phyloP scores from a whole-genome alignment of 352 stramenopile genomes.

The Globisporangium apiculatum region DNA sequence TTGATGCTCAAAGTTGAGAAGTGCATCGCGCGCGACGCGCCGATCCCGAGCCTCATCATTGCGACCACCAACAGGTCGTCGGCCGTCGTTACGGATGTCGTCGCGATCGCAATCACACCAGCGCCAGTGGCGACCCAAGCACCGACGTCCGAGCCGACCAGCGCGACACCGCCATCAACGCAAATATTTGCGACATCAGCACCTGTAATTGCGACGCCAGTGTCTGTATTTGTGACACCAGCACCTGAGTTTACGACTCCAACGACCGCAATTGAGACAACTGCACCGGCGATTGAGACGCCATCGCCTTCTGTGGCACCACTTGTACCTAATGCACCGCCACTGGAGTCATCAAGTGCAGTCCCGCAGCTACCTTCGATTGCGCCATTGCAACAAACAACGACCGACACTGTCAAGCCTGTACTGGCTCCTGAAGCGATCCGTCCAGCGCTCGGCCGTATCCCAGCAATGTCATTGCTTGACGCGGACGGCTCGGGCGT shows the following conservation, averaged over 20 bases:
- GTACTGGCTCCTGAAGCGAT: not conserved
- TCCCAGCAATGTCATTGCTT: not conserved
- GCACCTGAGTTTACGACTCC: not conserved
- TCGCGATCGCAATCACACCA: not conserved
- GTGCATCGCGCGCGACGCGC: not conserved
- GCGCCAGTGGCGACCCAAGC: not conserved
- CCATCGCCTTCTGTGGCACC: not conserved
- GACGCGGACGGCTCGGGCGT: not conserved
- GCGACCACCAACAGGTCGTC: too few relatives aligned
- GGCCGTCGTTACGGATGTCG: too few relatives aligned
- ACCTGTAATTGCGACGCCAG: not conserved
- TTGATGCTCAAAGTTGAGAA: not conserved
- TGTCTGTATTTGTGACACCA: not conserved
- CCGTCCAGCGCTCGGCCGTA: not conserved
- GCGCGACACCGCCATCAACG: not conserved
- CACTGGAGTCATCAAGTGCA: too few relatives aligned
- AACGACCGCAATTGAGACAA: not conserved
- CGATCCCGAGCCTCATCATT: not conserved
- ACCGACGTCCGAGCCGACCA: not conserved
- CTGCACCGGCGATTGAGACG: not conserved
- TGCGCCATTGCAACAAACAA: too few relatives aligned
- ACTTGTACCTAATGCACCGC: too few relatives aligned
- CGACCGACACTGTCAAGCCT: too few relatives aligned
- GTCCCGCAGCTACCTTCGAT: too few relatives aligned
- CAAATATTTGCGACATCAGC: not conserved